Evolutionary conservation across 495 filamentous ascomycete genomes (phyloP), one percentile per base, ranked within the genome.

Genomic region (Pseudomonodictys pantanalensis): DNA sequence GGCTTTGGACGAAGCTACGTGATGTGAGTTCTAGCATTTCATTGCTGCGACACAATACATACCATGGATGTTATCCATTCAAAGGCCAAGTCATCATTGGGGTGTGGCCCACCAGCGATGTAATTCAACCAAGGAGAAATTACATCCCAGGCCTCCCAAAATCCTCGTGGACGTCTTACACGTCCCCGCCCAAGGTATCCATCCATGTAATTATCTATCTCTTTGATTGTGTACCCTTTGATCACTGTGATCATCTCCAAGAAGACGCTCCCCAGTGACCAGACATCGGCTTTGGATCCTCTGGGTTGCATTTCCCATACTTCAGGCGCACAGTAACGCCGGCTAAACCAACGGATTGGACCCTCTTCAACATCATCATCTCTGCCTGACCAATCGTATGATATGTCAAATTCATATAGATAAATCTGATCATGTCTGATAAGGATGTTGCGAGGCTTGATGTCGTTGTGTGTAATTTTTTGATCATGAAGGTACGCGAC

Each of bases 381-480:
- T n/a, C n/a, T n/a, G n/a, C n/a, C n/a, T n/a, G 72, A 62, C 30
- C 73, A 74, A 61, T 74, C 69, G 29, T 67, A 67, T 9, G 76
- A 73, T 10, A 77, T 68, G 0, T 77, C 76, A 62, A 79, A 79
- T 61, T 79, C 77, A 24, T 75, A 75, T 3, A 76, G 53, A 11
- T 74, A 47, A 1, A 77, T 69, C 8, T 65, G 25, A 9, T 63
- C 66, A 9, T 69, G 59, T 49, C 76, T 71, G 18, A 79, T 68
- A 12, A 79, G 69, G 45, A 78, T 73, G 48, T 78, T 79, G 20
- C 68, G 68, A 3, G 76, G 76, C 59, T 78, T 79, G 60, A 79
- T 76, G 51, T 79, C 77, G 44, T 75, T 73, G 60, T 79, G 77
- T 0, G 73, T 67, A 32, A 77, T 71, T n/a, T 66, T 64, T 0